Percentiles rank a stretch among this genome's conserved stretches.
Evolutionary conservation across 139 green algal species (phyloP).

Genomic region (Diplosphaera chodatii): DNA sequence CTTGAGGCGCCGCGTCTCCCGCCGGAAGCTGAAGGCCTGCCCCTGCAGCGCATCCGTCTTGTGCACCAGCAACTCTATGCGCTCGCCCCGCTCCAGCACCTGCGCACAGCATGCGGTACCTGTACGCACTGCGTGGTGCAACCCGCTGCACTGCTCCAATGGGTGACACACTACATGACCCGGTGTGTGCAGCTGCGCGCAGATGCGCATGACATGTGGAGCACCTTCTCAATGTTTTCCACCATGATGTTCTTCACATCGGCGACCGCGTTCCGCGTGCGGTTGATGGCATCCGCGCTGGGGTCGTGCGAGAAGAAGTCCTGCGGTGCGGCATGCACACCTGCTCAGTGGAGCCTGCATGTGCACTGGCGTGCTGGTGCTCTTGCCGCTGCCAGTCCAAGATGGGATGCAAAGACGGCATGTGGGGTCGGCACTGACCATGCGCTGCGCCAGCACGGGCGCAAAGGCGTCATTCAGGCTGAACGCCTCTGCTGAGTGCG

Average conservation of each 20-base stretch:
- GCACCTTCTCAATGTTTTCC: slow-evolving; percentile 82
- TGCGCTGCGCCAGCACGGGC: slow-evolving; percentile 36
- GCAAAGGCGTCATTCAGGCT: slow-evolving; percentile 80
- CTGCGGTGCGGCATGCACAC: slow-evolving; percentile 42
- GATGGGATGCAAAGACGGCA: no score
- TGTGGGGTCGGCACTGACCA: no score
- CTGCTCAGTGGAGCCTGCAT: not conserved
- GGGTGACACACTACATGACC: no score
- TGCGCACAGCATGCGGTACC: slow-evolving; percentile 15
- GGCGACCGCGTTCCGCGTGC: slow-evolving; percentile 63
- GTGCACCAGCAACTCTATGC: slow-evolving; percentile 91
- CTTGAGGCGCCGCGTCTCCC: slow-evolving; percentile 55
- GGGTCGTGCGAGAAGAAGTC: slow-evolving; percentile 70
- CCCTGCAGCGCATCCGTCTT: slow-evolving; percentile 76
- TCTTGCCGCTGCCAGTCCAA: no score
- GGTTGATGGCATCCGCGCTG: slow-evolving; percentile 70
- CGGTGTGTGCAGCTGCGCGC: no score
- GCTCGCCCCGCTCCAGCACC: slow-evolving; percentile 87
- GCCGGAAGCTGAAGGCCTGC: slow-evolving; percentile 74
- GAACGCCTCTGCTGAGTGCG: slow-evolving; percentile 69
- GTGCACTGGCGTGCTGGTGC: no score
- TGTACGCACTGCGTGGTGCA: no score
- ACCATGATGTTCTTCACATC: slow-evolving; percentile 87
- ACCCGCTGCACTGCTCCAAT: no score
- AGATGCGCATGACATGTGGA: not conserved